Evolutionary conservation across 2,329 filamentous ascomycete genomes (phyloP).

Genomic region (Whalleya microplaca): DNA sequence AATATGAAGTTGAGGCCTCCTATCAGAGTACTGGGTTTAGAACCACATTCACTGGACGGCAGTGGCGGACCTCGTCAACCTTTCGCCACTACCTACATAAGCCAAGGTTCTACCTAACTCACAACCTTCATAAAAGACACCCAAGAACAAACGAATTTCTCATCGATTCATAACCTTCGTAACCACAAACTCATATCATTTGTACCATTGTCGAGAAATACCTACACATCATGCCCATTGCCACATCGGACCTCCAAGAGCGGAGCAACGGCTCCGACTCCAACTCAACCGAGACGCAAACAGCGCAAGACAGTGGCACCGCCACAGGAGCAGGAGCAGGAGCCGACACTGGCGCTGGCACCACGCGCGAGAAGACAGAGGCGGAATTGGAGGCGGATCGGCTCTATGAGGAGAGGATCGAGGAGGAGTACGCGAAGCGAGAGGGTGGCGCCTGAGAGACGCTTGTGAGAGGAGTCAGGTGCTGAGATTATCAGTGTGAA

Average conservation of each 20-base stretch:
- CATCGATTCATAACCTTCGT: background rate
- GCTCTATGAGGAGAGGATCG: slow-evolving; percentile 55
- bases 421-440: slow-evolving; percentile 60
- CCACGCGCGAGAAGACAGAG: slow-evolving; percentile 51
- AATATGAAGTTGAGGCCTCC: background rate
- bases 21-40: background rate
- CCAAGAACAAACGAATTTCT: background rate
- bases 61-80: background rate
- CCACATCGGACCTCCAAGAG: slow-evolving; percentile 3
- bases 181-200: background rate
- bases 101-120: background rate
- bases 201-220: background rate
- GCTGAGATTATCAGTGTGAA: background rate
- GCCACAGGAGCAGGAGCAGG: slow-evolving; percentile 51
- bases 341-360: slow-evolving; percentile 53
- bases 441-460: slow-evolving; percentile 50
- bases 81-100: background rate
- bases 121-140: background rate
- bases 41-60: background rate
- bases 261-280: background rate
- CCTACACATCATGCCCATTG: slow-evolving; percentile 7
- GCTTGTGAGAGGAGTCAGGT: background rate
- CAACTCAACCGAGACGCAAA: background rate
- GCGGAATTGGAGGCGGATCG: slow-evolving; percentile 54
- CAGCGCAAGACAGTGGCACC: background rate